phyloP scores from a whole-genome alignment of 768 basidiomycete genomes.

The Fomitopsis pulvina region DNA sequence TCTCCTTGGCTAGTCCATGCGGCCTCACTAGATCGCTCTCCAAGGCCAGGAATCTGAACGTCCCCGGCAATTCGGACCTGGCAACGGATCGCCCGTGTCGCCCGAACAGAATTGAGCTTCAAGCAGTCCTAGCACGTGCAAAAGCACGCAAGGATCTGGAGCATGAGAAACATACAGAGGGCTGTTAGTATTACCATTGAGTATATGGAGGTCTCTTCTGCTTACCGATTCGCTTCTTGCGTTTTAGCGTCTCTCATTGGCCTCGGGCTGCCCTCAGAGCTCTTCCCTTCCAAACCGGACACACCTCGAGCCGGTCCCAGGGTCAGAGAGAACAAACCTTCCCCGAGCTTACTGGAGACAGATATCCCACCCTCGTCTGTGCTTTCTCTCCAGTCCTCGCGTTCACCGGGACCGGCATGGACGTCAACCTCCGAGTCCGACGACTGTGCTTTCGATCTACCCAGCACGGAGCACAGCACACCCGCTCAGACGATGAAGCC shows the following conservation, averaged over 20 bases:
- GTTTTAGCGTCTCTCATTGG: neutral
- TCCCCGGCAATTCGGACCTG: neutral
- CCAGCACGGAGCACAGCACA: neutral
- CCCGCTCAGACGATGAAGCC: neutral
- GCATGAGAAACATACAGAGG: conserved; percentile 3
- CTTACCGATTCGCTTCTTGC: conserved; percentile 1
- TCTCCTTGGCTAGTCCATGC: neutral
- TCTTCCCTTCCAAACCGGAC: conserved; percentile 1
- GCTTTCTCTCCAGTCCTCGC: no score
- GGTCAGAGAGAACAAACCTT: neutral
- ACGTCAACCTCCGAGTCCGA: no score
- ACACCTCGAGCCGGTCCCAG: conserved; percentile 1
- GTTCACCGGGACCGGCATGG: no score
- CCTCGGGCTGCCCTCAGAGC: conserved; percentile 2
- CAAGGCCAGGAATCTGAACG: neutral
- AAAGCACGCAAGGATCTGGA: conserved; percentile 3
- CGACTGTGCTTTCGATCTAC: no score
- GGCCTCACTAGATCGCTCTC: neutral
- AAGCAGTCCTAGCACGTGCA: conserved; percentile 8
- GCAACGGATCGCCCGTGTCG: neutral
- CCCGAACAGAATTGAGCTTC: conserved; percentile 14
- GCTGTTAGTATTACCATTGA: conserved; percentile 1
- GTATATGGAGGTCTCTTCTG: neutral
- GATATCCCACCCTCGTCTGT: no score
- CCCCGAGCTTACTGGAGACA: neutral